phyloP scores from a whole-genome alignment of 805 yeast genomes.

The Kurtzmaniella cleridarum region DNA sequence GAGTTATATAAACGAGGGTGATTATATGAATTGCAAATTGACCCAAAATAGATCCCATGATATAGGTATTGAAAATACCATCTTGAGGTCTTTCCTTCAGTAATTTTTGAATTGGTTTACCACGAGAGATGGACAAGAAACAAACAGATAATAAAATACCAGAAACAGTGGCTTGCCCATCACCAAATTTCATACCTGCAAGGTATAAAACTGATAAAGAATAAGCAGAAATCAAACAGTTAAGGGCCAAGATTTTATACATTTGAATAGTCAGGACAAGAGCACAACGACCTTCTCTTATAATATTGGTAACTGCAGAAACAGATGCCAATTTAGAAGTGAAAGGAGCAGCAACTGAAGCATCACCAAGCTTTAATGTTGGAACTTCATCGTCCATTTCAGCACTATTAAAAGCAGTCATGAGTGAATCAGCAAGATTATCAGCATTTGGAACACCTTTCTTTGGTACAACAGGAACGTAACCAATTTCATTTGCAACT shows the following conservation, averaged over 20 bases:
- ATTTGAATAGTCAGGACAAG: slow-evolving; percentile 95
- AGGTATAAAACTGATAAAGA: slow-evolving; percentile 88
- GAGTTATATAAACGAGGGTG: slow-evolving; percentile 76
- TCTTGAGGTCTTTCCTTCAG: slow-evolving; percentile 96
- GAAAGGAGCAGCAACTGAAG: slow-evolving; percentile 98
- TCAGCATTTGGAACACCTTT: slow-evolving; percentile 30
- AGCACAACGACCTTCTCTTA: slow-evolving; percentile 98
- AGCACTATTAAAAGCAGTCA: slow-evolving; percentile 47
- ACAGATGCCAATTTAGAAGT: slow-evolving; percentile 93
- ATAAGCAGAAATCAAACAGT: slow-evolving; percentile 94
- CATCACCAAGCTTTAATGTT: slow-evolving; percentile 91
- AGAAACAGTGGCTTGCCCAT: slow-evolving; percentile 95
- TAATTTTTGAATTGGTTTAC: slow-evolving; percentile 81
- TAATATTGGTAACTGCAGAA: slow-evolving; percentile 83
- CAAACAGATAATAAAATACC: slow-evolving; percentile 89
- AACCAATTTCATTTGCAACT: slow-evolving; percentile 39
- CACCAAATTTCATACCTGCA: slow-evolving; percentile 98
- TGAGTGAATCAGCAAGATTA: slow-evolving; percentile 54
- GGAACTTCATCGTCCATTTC: slow-evolving; percentile 86
- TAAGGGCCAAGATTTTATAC: slow-evolving; percentile 96
- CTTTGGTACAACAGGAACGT: slow-evolving; percentile 6
- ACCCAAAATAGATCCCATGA: slow-evolving; percentile 95
- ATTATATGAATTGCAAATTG: slow-evolving; percentile 91
- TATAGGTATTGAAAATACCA: slow-evolving; percentile 90
- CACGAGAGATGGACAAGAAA: slow-evolving; percentile 91